Evolutionary conservation across 2,329 filamentous ascomycete genomes (phyloP).

Genomic region (Drechslerella coelobrocha): DNA sequence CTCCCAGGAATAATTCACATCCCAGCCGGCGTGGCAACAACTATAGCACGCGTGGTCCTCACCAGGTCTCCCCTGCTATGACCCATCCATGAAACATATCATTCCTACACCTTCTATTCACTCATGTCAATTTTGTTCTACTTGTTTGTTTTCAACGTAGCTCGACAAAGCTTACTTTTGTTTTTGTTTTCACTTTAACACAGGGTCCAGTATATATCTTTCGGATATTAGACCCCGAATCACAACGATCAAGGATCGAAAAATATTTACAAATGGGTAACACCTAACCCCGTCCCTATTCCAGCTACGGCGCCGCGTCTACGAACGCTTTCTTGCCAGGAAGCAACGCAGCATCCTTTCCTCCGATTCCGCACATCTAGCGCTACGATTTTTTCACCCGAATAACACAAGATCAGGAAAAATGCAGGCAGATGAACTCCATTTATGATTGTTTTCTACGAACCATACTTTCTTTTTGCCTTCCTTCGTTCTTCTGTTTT

Average conservation of each 20-base stretch:
- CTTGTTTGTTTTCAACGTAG: background rate
- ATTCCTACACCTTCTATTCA: background rate
- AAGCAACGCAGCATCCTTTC: background rate
- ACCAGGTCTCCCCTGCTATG: background rate
- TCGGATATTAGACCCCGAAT: background rate
- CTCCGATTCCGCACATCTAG: background rate
- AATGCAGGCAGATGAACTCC: conserved; percentile 4
- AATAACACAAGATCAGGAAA: background rate
- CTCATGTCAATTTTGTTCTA: background rate
- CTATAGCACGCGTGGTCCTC: conserved; percentile 4
- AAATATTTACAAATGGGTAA: background rate
- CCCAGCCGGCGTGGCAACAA: conserved; percentile 11
- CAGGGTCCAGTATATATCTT: background rate
- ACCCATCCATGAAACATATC: background rate
- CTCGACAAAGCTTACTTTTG: background rate
- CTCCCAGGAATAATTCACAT: conserved; percentile 5
- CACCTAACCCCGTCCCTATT: background rate
- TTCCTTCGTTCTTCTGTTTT: conserved; percentile 1
- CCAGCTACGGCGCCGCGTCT: background rate
- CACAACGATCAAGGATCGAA: background rate
- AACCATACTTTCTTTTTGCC: background rate
- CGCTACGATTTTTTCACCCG: background rate
- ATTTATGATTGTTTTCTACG: background rate
- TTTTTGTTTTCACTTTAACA: background rate
- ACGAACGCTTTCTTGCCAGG: background rate